phyloP scores from a whole-genome alignment of 768 basidiomycete species.

The Termitomyces sp. region DNA sequence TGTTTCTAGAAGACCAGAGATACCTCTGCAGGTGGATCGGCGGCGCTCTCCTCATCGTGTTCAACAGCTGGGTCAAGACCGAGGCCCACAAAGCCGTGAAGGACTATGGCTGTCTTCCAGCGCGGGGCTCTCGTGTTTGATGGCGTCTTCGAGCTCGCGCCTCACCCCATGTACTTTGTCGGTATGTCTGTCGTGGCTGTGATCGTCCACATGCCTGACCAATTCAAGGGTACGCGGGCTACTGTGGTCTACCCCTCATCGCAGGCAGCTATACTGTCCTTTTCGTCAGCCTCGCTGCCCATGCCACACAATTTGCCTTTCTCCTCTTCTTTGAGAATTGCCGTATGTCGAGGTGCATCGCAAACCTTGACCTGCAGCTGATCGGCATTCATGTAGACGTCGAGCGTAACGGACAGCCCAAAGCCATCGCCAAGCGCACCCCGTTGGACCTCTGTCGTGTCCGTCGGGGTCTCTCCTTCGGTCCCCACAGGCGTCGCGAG shows the following conservation, averaged over 20 bases:
- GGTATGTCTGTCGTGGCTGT: constrained; percentile 26
- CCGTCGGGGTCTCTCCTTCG: constrained; percentile 69
- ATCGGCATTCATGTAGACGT: constrained; percentile 68
- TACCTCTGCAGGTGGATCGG: constrained; percentile 90
- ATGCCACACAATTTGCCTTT: constrained; percentile 96
- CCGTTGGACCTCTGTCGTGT: constrained; percentile 60
- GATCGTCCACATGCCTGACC: neutral
- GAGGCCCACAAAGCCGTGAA: constrained; percentile 98
- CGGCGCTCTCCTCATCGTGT: constrained; percentile 78
- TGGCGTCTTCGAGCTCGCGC: constrained; percentile 93
- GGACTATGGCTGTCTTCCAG: constrained; percentile 95
- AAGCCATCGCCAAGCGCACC: constrained; percentile 80
- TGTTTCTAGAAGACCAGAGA: too few relatives aligned
- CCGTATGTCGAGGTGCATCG: too few relatives aligned
- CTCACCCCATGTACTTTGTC: constrained; percentile 96
- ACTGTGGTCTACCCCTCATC: constrained; percentile 92
- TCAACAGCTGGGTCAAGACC: constrained; percentile 98
- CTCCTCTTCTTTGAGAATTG: constrained; percentile 95
- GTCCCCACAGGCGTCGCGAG: constrained; percentile 58
- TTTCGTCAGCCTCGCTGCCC: constrained; percentile 90
- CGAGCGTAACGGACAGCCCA: constrained; percentile 87
- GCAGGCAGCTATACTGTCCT: constrained; percentile 86
- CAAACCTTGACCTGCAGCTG: too few relatives aligned
- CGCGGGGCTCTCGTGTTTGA: constrained; percentile 94
- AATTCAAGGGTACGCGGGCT: constrained; percentile 81